These are phyloP conservation scores for Dovyalis caffra DNA, from an alignment of 345 rosid genomes.

Conservation along the genomic window DNA sequence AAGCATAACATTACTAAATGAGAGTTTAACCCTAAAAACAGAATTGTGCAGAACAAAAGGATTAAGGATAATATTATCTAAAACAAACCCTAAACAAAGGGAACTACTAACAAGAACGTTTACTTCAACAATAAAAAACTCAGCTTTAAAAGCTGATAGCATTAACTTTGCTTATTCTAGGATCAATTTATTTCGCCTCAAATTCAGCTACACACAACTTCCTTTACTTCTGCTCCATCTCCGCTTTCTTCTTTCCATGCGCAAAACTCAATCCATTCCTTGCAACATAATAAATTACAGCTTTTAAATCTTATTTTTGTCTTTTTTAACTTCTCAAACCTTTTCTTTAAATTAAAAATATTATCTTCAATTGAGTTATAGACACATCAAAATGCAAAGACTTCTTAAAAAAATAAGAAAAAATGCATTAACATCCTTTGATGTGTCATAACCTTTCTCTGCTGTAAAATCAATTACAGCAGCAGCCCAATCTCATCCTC, in stretches of 20 bases:
- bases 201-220: constrained; percentile 23
- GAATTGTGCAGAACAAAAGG: background rate
- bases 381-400: constrained; percentile 38
- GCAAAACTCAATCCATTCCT: constrained; percentile 12
- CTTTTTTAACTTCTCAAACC: constrained; percentile 23
- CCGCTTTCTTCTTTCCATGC: constrained; percentile 11
- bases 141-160: constrained; percentile 14
- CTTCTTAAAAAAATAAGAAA: constrained; percentile 40
- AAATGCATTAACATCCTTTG: constrained; percentile 36
- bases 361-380: constrained; percentile 43
- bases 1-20: background rate
- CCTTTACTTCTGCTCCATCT: constrained; percentile 30
- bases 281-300: constrained; percentile 9
- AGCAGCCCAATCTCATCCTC: constrained; percentile 47
- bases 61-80: background rate
- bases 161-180: constrained; percentile 17
- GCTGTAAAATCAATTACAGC: constrained; percentile 30
- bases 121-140: background rate
- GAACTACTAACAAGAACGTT: background rate
- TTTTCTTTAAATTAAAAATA: constrained; percentile 39
- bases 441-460: constrained; percentile 35
- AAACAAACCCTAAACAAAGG: background rate
- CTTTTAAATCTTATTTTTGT: constrained; percentile 23
- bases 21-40: background rate
- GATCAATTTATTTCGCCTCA: constrained; percentile 17